Evolutionary conservation across 2,329 filamentous ascomycete species (phyloP), one percentile per base, ranked within the genome.

Genomic region (Penicillium sp.): DNA sequence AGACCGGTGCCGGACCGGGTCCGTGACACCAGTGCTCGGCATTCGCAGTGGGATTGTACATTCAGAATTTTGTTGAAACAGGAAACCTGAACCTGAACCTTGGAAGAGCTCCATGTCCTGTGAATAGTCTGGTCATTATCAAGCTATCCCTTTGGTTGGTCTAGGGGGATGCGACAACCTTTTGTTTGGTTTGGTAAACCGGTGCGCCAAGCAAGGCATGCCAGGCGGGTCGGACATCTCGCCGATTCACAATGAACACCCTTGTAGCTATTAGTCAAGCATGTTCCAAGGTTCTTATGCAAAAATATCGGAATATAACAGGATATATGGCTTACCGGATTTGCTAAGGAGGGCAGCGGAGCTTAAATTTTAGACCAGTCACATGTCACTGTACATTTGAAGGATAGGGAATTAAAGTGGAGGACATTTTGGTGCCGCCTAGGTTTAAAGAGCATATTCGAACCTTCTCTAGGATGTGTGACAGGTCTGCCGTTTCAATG

Each of bases 1-100:
- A 19, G 22, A 46, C 43, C 50, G 50, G 50, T 53, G 50, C 50
- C 50, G 50, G 41, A 39, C 50, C 41, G 50, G 50, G 19, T 44
- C 50, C 50, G 41, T 46, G 21, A 19, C 27, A 39, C 26, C 3
- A 44, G 26, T 26, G 27, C 24, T 33, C 45, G 37, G 24, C 37
- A 31, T 43, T 16, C 10, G 47, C 47, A 35, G 35, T 35, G 49
- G 49, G 22, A 50, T 50, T 29, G 27, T 14, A 48, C 29, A 26
- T 50, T 8, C 35, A 39, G 33, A 50, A 24, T 50, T 22, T 16
- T 50, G 24, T 29, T 14, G 29, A 2, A 27, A 50, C 9, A 27
- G 16, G n/a, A 33, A 31, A 9, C 26, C 16, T n/a, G 26, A 31
- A 27, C 19, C 10, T 16, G 24, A 47, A 26, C 2, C 21, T 13